Percentiles rank a stretch among this genome's conserved stretches.
phyloP scores from a whole-genome alignment of 169 alveolate species.

The Cryptosporidium meleagridis region DNA sequence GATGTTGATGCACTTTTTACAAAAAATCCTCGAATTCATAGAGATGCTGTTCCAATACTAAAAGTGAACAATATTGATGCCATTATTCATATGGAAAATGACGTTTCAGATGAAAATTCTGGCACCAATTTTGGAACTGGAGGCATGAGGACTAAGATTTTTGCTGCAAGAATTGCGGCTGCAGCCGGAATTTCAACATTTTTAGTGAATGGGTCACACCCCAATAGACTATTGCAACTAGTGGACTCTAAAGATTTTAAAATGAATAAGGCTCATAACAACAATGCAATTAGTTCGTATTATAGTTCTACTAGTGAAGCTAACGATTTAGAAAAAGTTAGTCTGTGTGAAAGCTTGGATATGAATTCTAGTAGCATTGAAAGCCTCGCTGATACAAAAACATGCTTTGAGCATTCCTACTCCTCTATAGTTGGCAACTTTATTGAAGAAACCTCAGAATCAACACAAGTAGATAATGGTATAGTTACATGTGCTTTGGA shows the following conservation, averaged over 20 bases:
- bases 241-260: conserved; percentile 33
- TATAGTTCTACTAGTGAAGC: conserved; percentile 11
- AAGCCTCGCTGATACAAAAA: background rate
- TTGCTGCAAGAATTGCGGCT: conserved; percentile 78
- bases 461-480: background rate
- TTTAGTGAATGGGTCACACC: conserved; percentile 76
- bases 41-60: conserved; percentile 76
- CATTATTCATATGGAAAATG: conserved; percentile 66
- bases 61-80: conserved; percentile 76
- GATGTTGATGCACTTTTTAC: conserved; percentile 80
- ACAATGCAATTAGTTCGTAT: background rate
- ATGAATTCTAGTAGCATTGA: background rate
- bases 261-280: background rate
- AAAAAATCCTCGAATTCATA: conserved; percentile 74
- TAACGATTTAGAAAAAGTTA: background rate
- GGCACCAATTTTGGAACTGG: conserved; percentile 79
- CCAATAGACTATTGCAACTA: conserved; percentile 58
- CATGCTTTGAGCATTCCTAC: background rate
- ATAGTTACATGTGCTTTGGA: conserved; percentile 43
- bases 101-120: conserved; percentile 52
- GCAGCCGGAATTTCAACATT: conserved; percentile 77
- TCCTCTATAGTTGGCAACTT: conserved; percentile 28
- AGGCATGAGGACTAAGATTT: conserved; percentile 79
- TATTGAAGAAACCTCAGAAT: background rate
- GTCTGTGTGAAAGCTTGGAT: background rate